phyloP scores from a whole-genome alignment of 2,329 filamentous ascomycete genomes.

The Amesomyces nigricolor region DNA sequence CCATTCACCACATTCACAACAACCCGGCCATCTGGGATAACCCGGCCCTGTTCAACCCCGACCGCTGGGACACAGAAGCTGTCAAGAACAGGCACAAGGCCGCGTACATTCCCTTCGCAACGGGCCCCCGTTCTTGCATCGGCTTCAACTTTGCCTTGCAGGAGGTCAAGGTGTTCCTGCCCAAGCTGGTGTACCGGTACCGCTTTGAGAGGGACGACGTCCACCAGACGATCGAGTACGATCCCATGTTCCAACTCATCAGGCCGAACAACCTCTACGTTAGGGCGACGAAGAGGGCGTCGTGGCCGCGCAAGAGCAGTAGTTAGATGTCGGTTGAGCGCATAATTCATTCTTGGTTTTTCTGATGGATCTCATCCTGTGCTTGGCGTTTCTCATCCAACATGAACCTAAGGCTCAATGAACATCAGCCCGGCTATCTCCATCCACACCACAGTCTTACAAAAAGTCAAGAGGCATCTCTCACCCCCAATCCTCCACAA shows the following conservation, averaged over 20 bases:
- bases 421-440: too few relatives aligned
- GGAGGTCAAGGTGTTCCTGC: slow-evolving; percentile 55
- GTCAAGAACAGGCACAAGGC: slow-evolving; percentile 48
- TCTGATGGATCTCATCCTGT: too few relatives aligned
- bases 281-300: slow-evolving; percentile 41
- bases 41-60: slow-evolving; percentile 52
- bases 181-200: slow-evolving; percentile 55
- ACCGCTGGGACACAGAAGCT: slow-evolving; percentile 51
- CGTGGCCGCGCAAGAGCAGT: slow-evolving; percentile 33
- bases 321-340: too few relatives aligned
- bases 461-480: too few relatives aligned
- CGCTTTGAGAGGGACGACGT: slow-evolving; percentile 45
- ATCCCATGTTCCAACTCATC: slow-evolving; percentile 55
- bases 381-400: too few relatives aligned
- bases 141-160: slow-evolving; percentile 60
- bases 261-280: slow-evolving; percentile 51
- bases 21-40: slow-evolving; percentile 54
- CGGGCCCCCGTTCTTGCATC: slow-evolving; percentile 53
- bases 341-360: too few relatives aligned
- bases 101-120: slow-evolving; percentile 54
- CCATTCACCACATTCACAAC: slow-evolving; percentile 46
- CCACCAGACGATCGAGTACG: slow-evolving; percentile 49
- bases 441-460: too few relatives aligned
- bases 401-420: too few relatives aligned
- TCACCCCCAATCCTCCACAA: too few relatives aligned